Conservation (phyloP, 2,329 filamentous ascomycete genomes). For the Aureobasidium vineae region DNA sequence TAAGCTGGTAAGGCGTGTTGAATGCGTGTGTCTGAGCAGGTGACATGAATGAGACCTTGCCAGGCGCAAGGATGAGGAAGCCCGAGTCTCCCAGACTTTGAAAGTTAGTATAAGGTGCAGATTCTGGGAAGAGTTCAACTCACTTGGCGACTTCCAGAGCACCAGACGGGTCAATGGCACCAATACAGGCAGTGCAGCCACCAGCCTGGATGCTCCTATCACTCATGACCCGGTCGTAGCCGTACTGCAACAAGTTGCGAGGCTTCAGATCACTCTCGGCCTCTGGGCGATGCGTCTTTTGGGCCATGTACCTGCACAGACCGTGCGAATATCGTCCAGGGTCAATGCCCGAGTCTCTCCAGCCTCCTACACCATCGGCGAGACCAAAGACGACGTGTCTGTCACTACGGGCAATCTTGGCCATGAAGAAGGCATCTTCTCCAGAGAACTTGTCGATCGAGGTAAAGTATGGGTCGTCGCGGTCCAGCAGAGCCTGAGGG, state of each 20-base stretch:
- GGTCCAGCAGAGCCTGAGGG: conserved; percentile 35
- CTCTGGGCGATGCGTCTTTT: conserved; percentile 57
- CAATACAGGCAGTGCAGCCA: conserved; percentile 91
- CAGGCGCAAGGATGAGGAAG: conserved; percentile 80
- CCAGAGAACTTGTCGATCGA: conserved; percentile 66
- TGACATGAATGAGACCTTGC: conserved; percentile 79
- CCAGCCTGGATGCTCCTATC: conserved; percentile 75
- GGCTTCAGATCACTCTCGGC: conserved; percentile 50
- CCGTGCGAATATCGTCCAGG: conserved; percentile 94
- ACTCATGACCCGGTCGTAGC: conserved; percentile 76
- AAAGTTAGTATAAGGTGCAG: background rate
- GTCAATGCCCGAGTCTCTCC: conserved; percentile 88
- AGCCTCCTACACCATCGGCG: conserved; percentile 93
- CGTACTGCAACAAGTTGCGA: conserved; percentile 71
- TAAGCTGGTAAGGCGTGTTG: conserved; percentile 95
- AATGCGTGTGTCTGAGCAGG: conserved; percentile 92
- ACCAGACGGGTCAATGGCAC: conserved; percentile 69
- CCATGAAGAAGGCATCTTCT: conserved; percentile 94
- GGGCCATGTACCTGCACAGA: conserved; percentile 89
- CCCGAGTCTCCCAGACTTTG: conserved; percentile 81
- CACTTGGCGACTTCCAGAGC: conserved; percentile 81
- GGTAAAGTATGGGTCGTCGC: conserved; percentile 50
- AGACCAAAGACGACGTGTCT: conserved; percentile 79
- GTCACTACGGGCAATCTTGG: conserved; percentile 66
- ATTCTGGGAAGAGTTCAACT: conserved; percentile 25